Conservation (phyloP, 2,329 filamentous ascomycete genomes). For the Huntiella abstrusa region DNA sequence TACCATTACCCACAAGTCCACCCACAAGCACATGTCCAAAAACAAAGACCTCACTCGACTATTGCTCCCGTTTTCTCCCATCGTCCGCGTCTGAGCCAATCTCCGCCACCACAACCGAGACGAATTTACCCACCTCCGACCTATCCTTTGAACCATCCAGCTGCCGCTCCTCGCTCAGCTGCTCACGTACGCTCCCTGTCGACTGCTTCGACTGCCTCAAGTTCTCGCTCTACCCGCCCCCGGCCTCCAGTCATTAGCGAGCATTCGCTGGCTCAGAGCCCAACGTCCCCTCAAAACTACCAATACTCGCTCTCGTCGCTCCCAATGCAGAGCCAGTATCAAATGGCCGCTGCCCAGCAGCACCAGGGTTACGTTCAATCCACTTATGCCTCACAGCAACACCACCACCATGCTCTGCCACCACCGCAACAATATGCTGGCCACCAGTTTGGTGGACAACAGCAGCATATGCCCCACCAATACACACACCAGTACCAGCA, state of each 20-base stretch:
- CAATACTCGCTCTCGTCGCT: conserved; percentile 3
- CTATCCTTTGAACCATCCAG: not conserved
- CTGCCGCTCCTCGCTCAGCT: conserved; percentile 3
- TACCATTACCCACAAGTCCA: too few relatives aligned
- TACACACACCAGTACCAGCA: conserved; percentile 3
- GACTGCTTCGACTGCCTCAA: conserved; percentile 32
- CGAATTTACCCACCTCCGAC: not conserved
- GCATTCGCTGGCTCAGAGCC: conserved; percentile 6
- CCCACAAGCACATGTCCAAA: too few relatives aligned
- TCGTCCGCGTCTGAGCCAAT: too few relatives aligned
- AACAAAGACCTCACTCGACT: too few relatives aligned
- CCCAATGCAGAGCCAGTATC: conserved; percentile 6
- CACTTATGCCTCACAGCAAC: conserved; percentile 1
- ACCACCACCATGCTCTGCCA: conserved; percentile 5
- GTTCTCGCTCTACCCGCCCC: conserved; percentile 11
- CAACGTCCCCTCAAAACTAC: conserved; percentile 1
- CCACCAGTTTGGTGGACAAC: not conserved
- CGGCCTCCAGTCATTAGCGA: conserved; percentile 7
- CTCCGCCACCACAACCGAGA: too few relatives aligned
- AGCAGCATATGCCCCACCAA: conserved; percentile 4
- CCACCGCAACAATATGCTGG: conserved; percentile 2
- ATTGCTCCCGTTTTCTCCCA: too few relatives aligned
- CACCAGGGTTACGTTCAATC: conserved; percentile 1
- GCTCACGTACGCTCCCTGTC: conserved; percentile 30
- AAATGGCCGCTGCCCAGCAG: conserved; percentile 4